Conservation (phyloP, 306 rosid species). For the Lathyrus aphaca region DNA sequence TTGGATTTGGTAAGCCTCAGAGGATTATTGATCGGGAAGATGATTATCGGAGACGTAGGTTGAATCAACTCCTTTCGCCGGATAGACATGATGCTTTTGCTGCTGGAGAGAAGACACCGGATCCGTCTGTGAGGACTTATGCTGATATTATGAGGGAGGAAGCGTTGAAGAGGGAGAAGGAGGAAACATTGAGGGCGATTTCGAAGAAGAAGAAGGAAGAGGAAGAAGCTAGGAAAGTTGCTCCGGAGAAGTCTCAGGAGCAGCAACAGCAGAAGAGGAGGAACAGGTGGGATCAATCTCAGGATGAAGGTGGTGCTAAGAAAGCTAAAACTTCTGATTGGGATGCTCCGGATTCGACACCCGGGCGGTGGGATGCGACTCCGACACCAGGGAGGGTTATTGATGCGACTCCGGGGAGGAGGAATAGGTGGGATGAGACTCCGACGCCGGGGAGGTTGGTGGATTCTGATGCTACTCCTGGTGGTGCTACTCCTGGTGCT, state of each 20-base stretch:
- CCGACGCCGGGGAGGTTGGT: slow-evolving; percentile 44
- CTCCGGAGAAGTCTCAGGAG: slow-evolving; percentile 9
- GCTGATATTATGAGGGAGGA: slow-evolving; percentile 41
- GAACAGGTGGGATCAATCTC: slow-evolving; percentile 45
- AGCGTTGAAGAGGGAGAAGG: slow-evolving; percentile 42
- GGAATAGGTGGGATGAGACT: slow-evolving; percentile 48
- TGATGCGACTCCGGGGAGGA: slow-evolving; percentile 44
- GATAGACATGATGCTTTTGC: slow-evolving; percentile 43
- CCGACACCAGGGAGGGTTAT: slow-evolving; percentile 42
- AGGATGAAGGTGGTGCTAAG: slow-evolving; percentile 36
- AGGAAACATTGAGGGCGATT: slow-evolving; percentile 32
- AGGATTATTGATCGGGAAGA: slow-evolving; percentile 39
- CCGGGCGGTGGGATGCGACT: slow-evolving; percentile 46
- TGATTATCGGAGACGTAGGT: slow-evolving; percentile 35
- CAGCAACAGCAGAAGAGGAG: slow-evolving; percentile 43
- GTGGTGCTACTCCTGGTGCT: slow-evolving; percentile 44
- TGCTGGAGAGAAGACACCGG: slow-evolving; percentile 45
- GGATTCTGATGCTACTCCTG: slow-evolving; percentile 46
- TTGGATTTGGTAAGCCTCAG: slow-evolving; percentile 10
- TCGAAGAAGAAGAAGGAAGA: slow-evolving; percentile 45
- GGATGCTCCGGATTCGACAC: slow-evolving; percentile 42
- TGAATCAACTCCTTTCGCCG: slow-evolving; percentile 39
- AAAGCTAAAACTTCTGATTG: slow-evolving; percentile 43
- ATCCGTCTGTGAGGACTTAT: slow-evolving; percentile 14
- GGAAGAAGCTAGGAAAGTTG: slow-evolving; percentile 36